Conservation (phyloP, 176 grass and related monocot species). For the Coix lacrymajobi region DNA sequence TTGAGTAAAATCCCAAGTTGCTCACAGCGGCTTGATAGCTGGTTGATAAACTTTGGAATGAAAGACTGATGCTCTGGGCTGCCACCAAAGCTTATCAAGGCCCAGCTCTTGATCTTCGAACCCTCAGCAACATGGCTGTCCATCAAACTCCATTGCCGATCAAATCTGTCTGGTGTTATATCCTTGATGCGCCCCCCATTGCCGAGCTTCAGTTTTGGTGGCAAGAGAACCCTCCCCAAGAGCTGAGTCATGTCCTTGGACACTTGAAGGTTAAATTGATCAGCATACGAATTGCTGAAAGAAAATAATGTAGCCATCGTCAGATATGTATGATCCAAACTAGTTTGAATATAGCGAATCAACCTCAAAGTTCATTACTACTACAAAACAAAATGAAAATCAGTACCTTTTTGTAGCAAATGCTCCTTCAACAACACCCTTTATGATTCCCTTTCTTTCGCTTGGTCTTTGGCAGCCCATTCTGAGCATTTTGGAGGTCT, state of each 20-base stretch:
- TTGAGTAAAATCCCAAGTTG: conserved; percentile 81
- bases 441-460: conserved; percentile 84
- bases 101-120: conserved; percentile 71
- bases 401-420: conserved; percentile 60
- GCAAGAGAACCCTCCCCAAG: conserved; percentile 81
- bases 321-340: not conserved
- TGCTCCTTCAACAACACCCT: conserved; percentile 53
- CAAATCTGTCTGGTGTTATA: conserved; percentile 72
- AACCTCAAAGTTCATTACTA: not conserved
- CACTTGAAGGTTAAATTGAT: conserved; percentile 77
- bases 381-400: conserved; percentile 20
- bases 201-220: conserved; percentile 85
- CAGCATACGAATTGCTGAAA: conserved; percentile 61
- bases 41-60: conserved; percentile 75
- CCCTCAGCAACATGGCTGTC: conserved; percentile 88
- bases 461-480: conserved; percentile 84
- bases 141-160: conserved; percentile 84
- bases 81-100: conserved; percentile 93
- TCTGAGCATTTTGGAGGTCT: conserved; percentile 73
- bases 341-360: not conserved
- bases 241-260: conserved; percentile 89
- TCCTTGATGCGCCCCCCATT: conserved; percentile 66
- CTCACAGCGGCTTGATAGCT: conserved; percentile 66
- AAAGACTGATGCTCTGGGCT: conserved; percentile 60
- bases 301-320: conserved; percentile 26